Evolutionary conservation across 768 basidiomycete genomes (phyloP), one percentile per base, ranked within the genome.

Genomic region (Kockovaella imperatae): DNA sequence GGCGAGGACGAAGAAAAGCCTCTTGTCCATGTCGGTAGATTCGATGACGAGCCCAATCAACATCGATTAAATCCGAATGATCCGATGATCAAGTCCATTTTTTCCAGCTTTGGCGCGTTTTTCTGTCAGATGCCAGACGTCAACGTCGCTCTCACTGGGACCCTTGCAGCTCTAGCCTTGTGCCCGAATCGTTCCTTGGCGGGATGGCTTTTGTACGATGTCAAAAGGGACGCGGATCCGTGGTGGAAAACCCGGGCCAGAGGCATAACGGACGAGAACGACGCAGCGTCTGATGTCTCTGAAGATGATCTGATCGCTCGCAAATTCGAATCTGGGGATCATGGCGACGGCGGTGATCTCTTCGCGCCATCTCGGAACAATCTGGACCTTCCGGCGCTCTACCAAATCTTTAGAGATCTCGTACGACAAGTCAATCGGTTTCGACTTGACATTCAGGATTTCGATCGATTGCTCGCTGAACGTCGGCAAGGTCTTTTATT

Each of bases 401-500:
- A 89, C 62, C 78, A 83, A 24, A 81, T 91, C 53, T 78, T 91
- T 54, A 80, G 84, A 23, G 81, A 83, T 10, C 80, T 95, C 3
- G 82, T 88, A 35, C 76, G 78, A 15, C 86, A 90, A 57, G 77
- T 96, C 7, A 84, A 88, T 59, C 76, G 78, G 36, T 90, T 90
- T 72, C 82, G 88, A 5, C 75, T 78, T 32, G 67, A 77, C 17
- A 81, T 93, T 24, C 77, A 83, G 18, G 74, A 83, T 38, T 95
- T 96, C 63, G 89, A 96, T 73, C 79, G 78, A 62, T 86, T 80
- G 61, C 78, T 97, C 2, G 69, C 80, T 1, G 87, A 97, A 71
- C 79, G 93, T 29, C 79, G 93, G 15, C 84, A 84, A 63, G 91
- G 90, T 1, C 76, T 97, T 7, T 72, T 93, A 15, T 95, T 93